These are phyloP conservation scores for Coniochaeta sp. DNA, from an alignment of 2,329 filamentous ascomycete species.

Conservation along the genomic window DNA sequence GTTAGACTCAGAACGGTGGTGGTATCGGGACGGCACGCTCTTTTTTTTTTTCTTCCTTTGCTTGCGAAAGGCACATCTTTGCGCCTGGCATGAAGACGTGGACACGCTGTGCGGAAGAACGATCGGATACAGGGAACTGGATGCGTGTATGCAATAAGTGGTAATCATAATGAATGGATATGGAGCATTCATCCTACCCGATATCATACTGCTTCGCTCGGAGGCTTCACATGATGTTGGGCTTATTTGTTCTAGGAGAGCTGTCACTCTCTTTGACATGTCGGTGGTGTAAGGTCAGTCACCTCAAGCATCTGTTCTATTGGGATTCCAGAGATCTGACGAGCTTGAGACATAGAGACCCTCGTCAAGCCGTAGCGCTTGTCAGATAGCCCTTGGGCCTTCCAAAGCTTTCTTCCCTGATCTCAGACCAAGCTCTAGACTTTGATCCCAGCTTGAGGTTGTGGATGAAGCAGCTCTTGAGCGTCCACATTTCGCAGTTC, in stretches of 20 bases:
- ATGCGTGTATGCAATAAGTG: slow-evolving; percentile 2
- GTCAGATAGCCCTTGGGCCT: neutral
- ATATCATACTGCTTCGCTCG: neutral
- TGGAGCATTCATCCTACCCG: neutral
- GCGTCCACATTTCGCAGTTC: neutral
- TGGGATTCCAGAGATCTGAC: neutral
- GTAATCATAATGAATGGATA: slow-evolving; percentile 8
- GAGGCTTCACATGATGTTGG: no score
- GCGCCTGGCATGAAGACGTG: neutral
- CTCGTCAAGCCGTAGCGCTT: neutral
- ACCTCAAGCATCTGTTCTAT: neutral
- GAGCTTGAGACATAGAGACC: neutral
- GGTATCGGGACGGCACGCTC: neutral
- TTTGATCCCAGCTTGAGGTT: neutral
- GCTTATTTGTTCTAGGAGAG: no score
- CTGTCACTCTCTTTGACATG: no score
- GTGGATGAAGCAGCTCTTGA: neutral
- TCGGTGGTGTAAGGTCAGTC: neutral
- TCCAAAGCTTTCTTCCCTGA: no score
- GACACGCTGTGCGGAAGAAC: neutral
- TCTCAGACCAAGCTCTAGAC: no score
- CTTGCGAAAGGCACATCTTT: neutral
- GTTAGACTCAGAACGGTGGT: neutral
- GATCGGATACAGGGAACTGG: neutral
- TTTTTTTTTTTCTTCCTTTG: neutral